These are phyloP conservation scores for Penicillium sp. DNA, from an alignment of 2,329 filamentous ascomycete genomes.

Conservation along the genomic window DNA sequence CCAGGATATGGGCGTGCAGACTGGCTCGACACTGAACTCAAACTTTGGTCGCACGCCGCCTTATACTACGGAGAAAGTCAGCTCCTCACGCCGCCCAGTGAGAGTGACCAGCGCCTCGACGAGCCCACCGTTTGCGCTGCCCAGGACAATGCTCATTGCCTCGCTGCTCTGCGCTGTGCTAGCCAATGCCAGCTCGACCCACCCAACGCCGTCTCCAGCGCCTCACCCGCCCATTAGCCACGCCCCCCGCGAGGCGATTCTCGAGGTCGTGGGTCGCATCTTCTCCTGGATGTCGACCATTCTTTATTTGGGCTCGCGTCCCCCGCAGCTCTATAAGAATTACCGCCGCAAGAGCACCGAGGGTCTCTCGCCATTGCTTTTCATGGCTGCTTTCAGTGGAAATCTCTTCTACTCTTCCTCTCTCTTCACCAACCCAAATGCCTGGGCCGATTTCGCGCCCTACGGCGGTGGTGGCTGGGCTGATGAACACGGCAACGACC, in stretches of 20 bases:
- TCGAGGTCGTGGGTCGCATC: conserved; percentile 52
- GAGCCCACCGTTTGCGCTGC: conserved; percentile 37
- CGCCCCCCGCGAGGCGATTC: conserved; percentile 26
- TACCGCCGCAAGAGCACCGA: conserved; percentile 63
- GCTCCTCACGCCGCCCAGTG: conserved; percentile 30
- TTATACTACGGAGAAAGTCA: conserved; percentile 39
- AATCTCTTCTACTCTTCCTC: conserved; percentile 68
- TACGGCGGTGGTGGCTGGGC: conserved; percentile 64
- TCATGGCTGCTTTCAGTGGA: conserved; percentile 67
- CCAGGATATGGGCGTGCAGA: conserved; percentile 32
- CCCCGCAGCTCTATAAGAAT: conserved; percentile 69
- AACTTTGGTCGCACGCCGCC: conserved; percentile 27
- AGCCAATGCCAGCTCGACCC: conserved; percentile 44
- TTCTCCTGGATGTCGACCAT: conserved; percentile 59
- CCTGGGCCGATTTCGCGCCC: conserved; percentile 59
- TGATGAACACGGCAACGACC: conserved; percentile 55
- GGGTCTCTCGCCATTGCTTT: conserved; percentile 63
- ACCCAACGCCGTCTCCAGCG: conserved; percentile 16
- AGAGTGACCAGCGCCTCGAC: conserved; percentile 29
- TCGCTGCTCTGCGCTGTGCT: conserved; percentile 49
- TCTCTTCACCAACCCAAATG: conserved; percentile 63
- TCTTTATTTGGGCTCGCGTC: conserved; percentile 60
- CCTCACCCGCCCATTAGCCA: conserved; percentile 26
- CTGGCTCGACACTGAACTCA: conserved; percentile 22
- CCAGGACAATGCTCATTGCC: conserved; percentile 47